Base-by-base conservation (phyloP, 2,329 filamentous ascomycete genomes). In the Myriosclerotinia duriaeana region DNA sequence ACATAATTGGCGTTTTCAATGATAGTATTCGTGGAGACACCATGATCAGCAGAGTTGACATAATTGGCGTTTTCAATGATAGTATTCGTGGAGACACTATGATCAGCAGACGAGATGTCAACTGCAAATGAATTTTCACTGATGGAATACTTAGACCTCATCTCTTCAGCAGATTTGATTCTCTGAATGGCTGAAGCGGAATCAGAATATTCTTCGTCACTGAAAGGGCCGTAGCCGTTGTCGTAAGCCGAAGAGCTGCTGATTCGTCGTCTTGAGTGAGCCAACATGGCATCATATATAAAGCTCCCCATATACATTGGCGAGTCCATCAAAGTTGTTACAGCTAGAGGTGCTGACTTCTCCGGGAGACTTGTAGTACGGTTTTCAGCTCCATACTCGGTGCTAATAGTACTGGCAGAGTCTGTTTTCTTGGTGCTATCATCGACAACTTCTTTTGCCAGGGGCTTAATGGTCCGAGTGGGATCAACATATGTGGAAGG, bases 191-290 rank as follows among this genome's bases (percentile, higher is more conserved):
- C 0, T 2, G 8, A 17, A 42, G 7, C 5, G 22, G 44, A n/a
- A n/a, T 58, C 36, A 11, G 63, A 17, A 22, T 15, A 3, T 40
- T n/a, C 14, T 30, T 53, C 48, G 17, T 38, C 52, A 46, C 5
- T 2, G 17, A 26, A n/a, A n/a, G 40, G 20, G 12, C n/a, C 20
- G 12, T 46, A 48, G 4, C 38, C 38, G 26, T 4, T 48, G 14
- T 36, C 22, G 7, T 17, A 30, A 22, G 54, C 22, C 14, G 63
- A 65, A 38, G 20, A 26, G 46, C 63, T 65, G 52, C 63, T 60
- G 46, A 14, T 12, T 26, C 36, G 30, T 40, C 9, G 40, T n/a
- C 44, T n/a, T n/a, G n/a, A n/a, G 44, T 9, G 44, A 3, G 9
- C 26, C n/a, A 14, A 44, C 5, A 12, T 14, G 9, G n/a, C 44